Conservation (phyloP, 2,329 filamentous ascomycete species). For the Tolypocladium tundrense region DNA sequence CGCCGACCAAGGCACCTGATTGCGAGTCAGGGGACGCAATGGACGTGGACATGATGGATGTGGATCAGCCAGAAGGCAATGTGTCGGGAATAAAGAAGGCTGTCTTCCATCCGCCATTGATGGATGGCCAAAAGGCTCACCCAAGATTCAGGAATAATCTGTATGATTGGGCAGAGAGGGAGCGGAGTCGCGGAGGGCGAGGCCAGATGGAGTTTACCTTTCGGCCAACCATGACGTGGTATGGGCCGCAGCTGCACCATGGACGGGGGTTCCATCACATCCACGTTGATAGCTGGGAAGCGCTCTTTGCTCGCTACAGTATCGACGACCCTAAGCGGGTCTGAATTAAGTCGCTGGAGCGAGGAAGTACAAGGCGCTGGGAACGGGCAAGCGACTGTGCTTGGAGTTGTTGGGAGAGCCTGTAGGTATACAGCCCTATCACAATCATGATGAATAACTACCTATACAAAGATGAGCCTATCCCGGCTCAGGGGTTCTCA, state of each 20-base stretch:
- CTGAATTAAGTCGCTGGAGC: not conserved
- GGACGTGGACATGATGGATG: constrained; percentile 9
- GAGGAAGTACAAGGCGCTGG: not conserved
- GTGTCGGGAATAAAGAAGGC: constrained; percentile 16
- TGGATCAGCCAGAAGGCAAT: constrained; percentile 9
- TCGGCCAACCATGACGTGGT: constrained; percentile 41
- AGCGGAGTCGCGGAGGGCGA: not conserved
- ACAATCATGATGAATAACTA: not conserved
- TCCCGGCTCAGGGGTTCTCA: not conserved
- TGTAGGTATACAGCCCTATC: not conserved
- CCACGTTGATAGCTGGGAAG: constrained; percentile 31
- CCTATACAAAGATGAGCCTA: not conserved
- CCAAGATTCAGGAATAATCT: constrained; percentile 34
- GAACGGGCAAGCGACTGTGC: not conserved
- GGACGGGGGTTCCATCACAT: constrained; percentile 41
- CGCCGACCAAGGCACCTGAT: not conserved
- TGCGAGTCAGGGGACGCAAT: not conserved
- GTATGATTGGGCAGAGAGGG: constrained; percentile 23
- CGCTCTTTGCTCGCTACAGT: constrained; percentile 22
- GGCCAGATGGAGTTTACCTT: constrained; percentile 25
- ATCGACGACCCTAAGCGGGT: constrained; percentile 14
- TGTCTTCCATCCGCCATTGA: constrained; percentile 37
- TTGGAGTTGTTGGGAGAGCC: not conserved
- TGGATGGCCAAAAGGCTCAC: constrained; percentile 5
- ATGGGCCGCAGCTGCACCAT: constrained; percentile 32